phyloP scores from a whole-genome alignment of 345 rosid species.

The Streptanthus diversifolius region DNA sequence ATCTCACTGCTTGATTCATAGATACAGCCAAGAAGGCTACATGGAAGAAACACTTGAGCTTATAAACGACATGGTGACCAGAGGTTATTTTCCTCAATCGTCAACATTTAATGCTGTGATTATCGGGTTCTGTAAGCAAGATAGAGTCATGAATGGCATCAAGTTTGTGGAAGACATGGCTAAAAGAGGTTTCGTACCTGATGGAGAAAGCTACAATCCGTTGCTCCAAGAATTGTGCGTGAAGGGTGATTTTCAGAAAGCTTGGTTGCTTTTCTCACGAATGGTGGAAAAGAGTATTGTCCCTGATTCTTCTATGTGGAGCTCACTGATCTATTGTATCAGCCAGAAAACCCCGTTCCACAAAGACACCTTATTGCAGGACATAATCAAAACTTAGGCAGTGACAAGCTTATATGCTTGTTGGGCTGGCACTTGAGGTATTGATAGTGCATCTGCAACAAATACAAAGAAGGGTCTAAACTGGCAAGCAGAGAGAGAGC shows the following conservation, averaged over 20 bases:
- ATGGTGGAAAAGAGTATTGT: constrained; percentile 55
- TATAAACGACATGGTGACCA: constrained; percentile 52
- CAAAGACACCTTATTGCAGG: constrained; percentile 29
- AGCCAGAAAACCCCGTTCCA: constrained; percentile 36
- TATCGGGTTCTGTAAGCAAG: constrained; percentile 55
- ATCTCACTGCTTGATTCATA: constrained; percentile 56
- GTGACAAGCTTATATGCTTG: background rate
- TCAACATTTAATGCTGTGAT: constrained; percentile 57
- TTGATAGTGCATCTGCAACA: background rate
- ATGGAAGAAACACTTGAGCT: constrained; percentile 49
- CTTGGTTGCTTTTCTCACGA: constrained; percentile 39
- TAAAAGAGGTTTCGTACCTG: constrained; percentile 50
- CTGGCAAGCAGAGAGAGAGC: background rate
- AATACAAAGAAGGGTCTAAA: background rate
- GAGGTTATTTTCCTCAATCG: constrained; percentile 45
- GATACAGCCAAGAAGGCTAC: constrained; percentile 44
- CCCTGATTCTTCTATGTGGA: constrained; percentile 61
- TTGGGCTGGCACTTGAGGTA: background rate
- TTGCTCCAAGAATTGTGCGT: constrained; percentile 44
- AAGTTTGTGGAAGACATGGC: constrained; percentile 63
- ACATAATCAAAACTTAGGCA: constrained; percentile 17
- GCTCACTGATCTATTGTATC: constrained; percentile 44
- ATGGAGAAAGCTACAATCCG: constrained; percentile 44
- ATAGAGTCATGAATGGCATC: constrained; percentile 47
- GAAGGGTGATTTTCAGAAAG: constrained; percentile 46